Percentiles rank a stretch among this genome's conserved stretches.
These are phyloP conservation scores for Nitzschia palea DNA, from an alignment of 108 stramenopile species.

Conservation along the genomic window DNA sequence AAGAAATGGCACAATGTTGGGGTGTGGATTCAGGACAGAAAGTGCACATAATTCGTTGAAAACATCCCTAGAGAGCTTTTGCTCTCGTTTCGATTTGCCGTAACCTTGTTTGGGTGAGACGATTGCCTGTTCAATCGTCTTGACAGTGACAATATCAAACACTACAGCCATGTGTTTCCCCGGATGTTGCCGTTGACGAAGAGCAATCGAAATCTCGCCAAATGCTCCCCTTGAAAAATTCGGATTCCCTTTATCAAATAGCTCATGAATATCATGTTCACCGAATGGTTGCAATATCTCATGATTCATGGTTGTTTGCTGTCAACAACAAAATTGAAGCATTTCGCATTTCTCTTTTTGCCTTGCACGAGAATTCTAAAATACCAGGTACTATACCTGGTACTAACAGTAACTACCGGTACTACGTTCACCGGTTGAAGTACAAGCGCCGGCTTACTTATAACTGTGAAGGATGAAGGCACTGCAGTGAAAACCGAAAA, in stretches of 20 bases:
- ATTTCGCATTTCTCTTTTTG: too few species aligned
- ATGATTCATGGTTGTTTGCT: too few species aligned
- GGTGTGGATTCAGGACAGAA: constrained; percentile 32
- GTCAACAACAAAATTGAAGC: too few species aligned
- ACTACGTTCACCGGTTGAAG: too few species aligned
- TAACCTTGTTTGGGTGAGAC: constrained; percentile 1
- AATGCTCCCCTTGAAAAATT: constrained; percentile 57
- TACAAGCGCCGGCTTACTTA: too few species aligned
- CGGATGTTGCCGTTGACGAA: constrained; percentile 13
- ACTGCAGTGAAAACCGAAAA: too few species aligned
- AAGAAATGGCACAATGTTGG: constrained; percentile 41
- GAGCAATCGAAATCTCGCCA: constrained; percentile 65
- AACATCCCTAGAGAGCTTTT: constrained; percentile 27
- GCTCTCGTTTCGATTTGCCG: background rate
- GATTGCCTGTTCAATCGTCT: constrained; percentile 61
- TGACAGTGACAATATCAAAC: constrained; percentile 55
- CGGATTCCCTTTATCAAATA: constrained; percentile 6
- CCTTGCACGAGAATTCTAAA: too few species aligned
- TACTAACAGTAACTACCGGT: too few species aligned
- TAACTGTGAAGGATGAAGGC: too few species aligned
- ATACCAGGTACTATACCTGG: too few species aligned
- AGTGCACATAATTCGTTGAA: constrained; percentile 44
- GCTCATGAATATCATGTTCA: background rate
- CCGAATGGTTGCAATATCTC: background rate
- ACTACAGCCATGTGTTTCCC: constrained; percentile 6